These are phyloP conservation scores for Aureobasidium subglaciale DNA, from an alignment of 2,329 filamentous ascomycete genomes.

Conservation along the genomic window DNA sequence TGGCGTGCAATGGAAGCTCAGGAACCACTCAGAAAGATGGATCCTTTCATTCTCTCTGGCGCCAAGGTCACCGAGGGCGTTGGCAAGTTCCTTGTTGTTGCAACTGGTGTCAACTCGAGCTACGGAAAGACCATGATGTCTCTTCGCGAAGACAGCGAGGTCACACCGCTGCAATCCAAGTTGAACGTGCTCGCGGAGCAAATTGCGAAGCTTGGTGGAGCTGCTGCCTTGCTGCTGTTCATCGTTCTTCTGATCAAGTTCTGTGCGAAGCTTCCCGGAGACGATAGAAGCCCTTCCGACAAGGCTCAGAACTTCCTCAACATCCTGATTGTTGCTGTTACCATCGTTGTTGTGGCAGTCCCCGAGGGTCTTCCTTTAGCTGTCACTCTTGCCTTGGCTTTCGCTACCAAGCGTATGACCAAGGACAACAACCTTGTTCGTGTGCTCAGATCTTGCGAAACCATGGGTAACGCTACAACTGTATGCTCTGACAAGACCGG, in stretches of 20 bases:
- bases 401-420: constrained; percentile 60
- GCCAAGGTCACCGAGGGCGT: constrained; percentile 70
- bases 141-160: constrained; percentile 66
- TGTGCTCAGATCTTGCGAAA: constrained; percentile 60
- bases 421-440: constrained; percentile 67
- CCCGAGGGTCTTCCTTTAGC: constrained; percentile 60
- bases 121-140: constrained; percentile 75
- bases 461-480: constrained; percentile 65
- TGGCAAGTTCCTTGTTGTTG: constrained; percentile 68
- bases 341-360: constrained; percentile 62
- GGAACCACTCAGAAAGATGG: constrained; percentile 58
- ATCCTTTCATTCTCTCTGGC: constrained; percentile 83
- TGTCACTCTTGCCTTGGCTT: constrained; percentile 61
- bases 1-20: constrained; percentile 57
- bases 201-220: constrained; percentile 71
- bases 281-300: constrained; percentile 51
- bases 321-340: constrained; percentile 59
- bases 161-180: constrained; percentile 71
- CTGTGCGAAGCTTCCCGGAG: constrained; percentile 56
- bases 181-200: constrained; percentile 71
- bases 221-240: constrained; percentile 72
- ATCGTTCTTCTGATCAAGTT: constrained; percentile 82
- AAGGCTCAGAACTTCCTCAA: constrained; percentile 68
- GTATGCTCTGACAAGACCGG: constrained; percentile 78
- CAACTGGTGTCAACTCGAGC: constrained; percentile 65